Evolutionary conservation across 306 rosid species (phyloP).

Genomic region (Trifolium subterraneum): DNA sequence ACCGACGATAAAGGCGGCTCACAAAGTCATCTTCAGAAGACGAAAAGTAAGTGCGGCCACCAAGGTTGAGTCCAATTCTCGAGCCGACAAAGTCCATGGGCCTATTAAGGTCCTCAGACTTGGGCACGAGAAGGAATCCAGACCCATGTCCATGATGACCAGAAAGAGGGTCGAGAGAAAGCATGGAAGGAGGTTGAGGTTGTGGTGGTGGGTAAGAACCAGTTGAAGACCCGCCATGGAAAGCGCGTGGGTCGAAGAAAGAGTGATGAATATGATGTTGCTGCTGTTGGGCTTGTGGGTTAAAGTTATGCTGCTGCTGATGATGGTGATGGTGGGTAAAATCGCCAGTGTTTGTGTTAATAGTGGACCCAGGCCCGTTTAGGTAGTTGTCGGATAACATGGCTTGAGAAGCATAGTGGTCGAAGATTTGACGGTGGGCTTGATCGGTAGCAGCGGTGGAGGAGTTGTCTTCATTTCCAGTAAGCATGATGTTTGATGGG

Average conservation of each 20-base stretch:
- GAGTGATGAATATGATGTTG: slow-evolving; percentile 36
- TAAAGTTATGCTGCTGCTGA: slow-evolving; percentile 41
- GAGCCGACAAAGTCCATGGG: slow-evolving; percentile 69
- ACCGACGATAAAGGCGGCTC: slow-evolving; percentile 81
- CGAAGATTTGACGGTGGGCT: slow-evolving; percentile 61
- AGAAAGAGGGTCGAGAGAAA: slow-evolving; percentile 58
- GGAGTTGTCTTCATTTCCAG: slow-evolving; percentile 55
- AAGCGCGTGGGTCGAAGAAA: slow-evolving; percentile 73
- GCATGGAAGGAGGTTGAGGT: slow-evolving; percentile 49
- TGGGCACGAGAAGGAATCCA: slow-evolving; percentile 66
- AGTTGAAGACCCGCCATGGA: slow-evolving; percentile 53
- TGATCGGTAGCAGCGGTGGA: slow-evolving; percentile 55
- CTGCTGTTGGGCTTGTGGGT: slow-evolving; percentile 25
- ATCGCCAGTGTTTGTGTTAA: slow-evolving; percentile 17
- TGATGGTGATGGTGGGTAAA: slow-evolving; percentile 35
- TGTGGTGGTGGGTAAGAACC: slow-evolving; percentile 45
- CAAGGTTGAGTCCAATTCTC: slow-evolving; percentile 86
- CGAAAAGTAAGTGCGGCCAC: slow-evolving; percentile 86
- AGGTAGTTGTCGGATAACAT: slow-evolving; percentile 49
- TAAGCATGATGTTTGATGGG: slow-evolving; percentile 69
- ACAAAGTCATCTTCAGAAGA: slow-evolving; percentile 81
- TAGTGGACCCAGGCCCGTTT: slow-evolving; percentile 36
- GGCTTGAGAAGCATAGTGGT: slow-evolving; percentile 60
- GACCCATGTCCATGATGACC: slow-evolving; percentile 42
- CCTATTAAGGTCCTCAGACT: slow-evolving; percentile 62